Evolutionary conservation across 2,329 filamentous ascomycete genomes (phyloP).

Genomic region (Cytospora paraplurivora): DNA sequence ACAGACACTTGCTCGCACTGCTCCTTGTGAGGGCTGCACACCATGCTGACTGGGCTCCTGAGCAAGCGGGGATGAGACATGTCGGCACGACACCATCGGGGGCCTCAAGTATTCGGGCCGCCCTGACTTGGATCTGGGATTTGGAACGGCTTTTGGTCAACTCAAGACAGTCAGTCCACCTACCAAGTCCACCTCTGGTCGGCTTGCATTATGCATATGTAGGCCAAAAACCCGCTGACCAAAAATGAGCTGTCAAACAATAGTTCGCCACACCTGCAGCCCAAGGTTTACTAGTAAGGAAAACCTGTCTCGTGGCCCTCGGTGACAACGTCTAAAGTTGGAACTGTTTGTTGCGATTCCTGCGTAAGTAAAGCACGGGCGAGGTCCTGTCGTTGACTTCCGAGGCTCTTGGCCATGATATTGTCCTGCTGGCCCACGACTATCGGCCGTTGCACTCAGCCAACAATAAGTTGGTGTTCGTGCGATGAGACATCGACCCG

Average conservation of each 20-base stretch:
- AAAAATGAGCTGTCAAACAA: slow-evolving; percentile 7
- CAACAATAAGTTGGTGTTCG: background rate
- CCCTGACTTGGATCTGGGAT: slow-evolving; percentile 5
- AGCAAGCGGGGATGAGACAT: background rate
- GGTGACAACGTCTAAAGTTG: background rate
- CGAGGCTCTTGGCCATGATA: background rate
- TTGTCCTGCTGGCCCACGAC: background rate
- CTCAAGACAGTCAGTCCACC: slow-evolving; percentile 4
- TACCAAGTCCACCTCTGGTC: slow-evolving; percentile 7
- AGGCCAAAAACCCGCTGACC: background rate
- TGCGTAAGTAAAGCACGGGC: background rate
- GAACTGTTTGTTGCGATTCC: slow-evolving; percentile 11
- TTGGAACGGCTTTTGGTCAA: slow-evolving; percentile 7
- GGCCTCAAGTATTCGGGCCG: slow-evolving; percentile 17
- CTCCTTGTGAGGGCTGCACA: slow-evolving; percentile 1
- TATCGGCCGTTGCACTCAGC: background rate
- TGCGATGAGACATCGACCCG: background rate
- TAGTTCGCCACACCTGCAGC: slow-evolving; percentile 6
- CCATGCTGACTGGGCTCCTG: background rate
- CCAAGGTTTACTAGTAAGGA: background rate
- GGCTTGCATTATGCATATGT: slow-evolving; percentile 10
- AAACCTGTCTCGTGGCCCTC: slow-evolving; percentile 1
- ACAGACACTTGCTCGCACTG: slow-evolving; percentile 11
- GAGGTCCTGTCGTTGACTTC: background rate
- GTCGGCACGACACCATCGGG: slow-evolving; percentile 11